Evolutionary conservation across 2,329 filamentous ascomycete genomes (phyloP).

Genomic region (Trichoderma lentiforme): DNA sequence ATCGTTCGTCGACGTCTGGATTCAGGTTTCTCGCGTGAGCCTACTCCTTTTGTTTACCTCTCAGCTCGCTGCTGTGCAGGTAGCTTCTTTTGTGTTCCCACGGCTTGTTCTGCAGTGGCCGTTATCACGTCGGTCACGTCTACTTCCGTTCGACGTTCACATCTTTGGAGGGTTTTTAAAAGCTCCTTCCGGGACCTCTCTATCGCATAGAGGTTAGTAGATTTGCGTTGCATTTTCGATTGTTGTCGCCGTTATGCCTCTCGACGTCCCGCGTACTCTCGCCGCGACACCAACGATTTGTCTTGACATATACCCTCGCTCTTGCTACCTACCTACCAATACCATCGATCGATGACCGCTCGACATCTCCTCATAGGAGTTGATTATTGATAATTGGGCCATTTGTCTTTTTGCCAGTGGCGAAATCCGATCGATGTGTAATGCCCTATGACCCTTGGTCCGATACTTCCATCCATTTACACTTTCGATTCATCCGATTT

Average conservation of each 20-base stretch:
- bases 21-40: constrained; percentile 32
- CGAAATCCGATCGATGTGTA: background rate
- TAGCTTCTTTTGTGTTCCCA: constrained; percentile 23
- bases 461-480: background rate
- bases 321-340: background rate
- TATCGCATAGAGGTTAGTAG: constrained; percentile 18
- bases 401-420: background rate
- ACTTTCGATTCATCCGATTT: background rate
- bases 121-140: constrained; percentile 13
- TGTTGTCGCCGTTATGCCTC: background rate
- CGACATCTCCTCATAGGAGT: background rate
- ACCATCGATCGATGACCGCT: background rate
- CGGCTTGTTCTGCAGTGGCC: constrained; percentile 18
- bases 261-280: background rate
- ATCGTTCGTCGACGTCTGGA: constrained; percentile 27
- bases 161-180: constrained; percentile 13
- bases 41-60: constrained; percentile 28
- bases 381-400: background rate
- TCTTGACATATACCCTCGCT: background rate
- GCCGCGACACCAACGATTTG: background rate
- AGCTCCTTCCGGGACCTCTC: constrained; percentile 9
- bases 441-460: background rate
- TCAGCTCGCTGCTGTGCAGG: constrained; percentile 28
- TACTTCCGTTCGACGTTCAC: constrained; percentile 16
- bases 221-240: background rate